Base-by-base conservation (phyloP, 345 rosid genomes). In the Eucalyptus polybractea region DNA sequence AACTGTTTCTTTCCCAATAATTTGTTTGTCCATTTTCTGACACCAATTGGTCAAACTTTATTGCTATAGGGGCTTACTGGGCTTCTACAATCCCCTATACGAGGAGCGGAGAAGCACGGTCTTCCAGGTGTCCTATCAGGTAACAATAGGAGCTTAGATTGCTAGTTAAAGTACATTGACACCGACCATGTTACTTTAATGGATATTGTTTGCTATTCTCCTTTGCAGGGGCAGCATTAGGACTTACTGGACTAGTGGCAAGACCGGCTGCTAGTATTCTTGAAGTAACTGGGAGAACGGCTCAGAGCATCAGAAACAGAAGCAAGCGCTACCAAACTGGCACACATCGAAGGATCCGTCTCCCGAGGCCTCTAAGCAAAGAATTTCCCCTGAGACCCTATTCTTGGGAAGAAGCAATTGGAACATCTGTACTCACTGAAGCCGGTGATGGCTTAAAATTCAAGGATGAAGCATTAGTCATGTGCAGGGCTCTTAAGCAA, bases 41-140 rank as follows among this genome's bases (percentile, higher is more conserved):
- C 47, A 37, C 56, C 25, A 29, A 42, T 47, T 88, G 62, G 58
- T 87, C 19, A 13, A 50, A 60, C 72, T 72, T 72, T 53, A n/a
- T 44, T 88, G 51, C 51, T 76, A 42, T 92, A 97, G 99, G 99
- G 99, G 51, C 97, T 97, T 54, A 96, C 99, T 67, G 99, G 98
- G 88, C 97, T 97, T 80, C 99, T 97, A 90, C 98, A 97, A 54
- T 93, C 97, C 87, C 99, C 99, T 42, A 94, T 97, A 86, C 94
- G 96, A 92, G 98, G 95, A 94, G 98, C 95, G 53, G 99, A 97
- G 94, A 97, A 95, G 90, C 96, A 95, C 50, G 99, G 99, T 90
- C 97, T 97, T 92, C 99, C 99, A 9, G 99, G 99, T 33, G 94
- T 97, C 88, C 92, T 97, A 88, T 97, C 99, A 93, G 99, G 99